Evolutionary conservation across 2,329 filamentous ascomycete species (phyloP).

Genomic region (Xylaria polymorpha): DNA sequence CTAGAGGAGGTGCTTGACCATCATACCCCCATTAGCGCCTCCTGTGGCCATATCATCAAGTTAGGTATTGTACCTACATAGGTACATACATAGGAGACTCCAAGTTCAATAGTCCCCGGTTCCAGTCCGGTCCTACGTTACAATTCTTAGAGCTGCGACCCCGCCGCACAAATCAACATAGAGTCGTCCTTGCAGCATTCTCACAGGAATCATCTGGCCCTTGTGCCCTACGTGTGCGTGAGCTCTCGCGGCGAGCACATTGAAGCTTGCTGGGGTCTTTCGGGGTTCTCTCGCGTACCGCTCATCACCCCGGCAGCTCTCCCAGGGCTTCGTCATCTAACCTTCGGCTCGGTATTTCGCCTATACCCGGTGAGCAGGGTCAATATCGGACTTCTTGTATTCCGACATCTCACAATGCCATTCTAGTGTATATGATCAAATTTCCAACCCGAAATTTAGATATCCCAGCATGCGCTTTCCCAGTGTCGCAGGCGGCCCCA

Average conservation of each 20-base stretch:
- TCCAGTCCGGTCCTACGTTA: background rate
- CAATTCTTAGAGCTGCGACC: background rate
- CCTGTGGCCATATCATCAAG: background rate
- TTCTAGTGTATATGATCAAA: background rate
- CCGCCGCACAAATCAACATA: background rate
- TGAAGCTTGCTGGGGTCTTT: background rate
- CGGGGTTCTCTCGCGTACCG: slow-evolving; percentile 7
- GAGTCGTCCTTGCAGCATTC: background rate
- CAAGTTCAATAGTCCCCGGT: background rate
- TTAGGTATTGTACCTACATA: background rate
- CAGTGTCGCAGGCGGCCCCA: background rate
- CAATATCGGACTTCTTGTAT: background rate
- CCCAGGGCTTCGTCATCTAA: background rate
- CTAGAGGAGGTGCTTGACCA: background rate
- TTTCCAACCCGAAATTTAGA: background rate
- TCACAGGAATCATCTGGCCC: background rate
- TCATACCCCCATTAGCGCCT: background rate
- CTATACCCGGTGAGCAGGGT: background rate
- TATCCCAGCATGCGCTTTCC: background rate
- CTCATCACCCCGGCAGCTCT: background rate
- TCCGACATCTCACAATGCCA: background rate
- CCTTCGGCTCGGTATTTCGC: slow-evolving; percentile 1
- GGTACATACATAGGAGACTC: background rate
- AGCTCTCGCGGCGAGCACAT: background rate
- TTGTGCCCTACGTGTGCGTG: background rate